Evolutionary conservation across 140 eudicot species (phyloP).

Genomic region (Cichorium intybus): DNA sequence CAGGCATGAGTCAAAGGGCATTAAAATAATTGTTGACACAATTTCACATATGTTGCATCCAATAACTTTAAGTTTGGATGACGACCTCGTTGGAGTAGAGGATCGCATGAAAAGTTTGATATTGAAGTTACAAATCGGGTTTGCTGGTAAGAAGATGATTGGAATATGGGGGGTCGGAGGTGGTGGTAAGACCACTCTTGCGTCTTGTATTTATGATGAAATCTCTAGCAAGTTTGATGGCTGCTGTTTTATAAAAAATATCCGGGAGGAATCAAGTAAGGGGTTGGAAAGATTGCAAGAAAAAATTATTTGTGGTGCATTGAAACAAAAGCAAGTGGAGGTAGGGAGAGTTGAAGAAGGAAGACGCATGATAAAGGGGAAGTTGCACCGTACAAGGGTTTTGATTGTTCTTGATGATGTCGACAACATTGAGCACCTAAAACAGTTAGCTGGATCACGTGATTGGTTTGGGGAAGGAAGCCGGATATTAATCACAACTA

Average conservation of each 20-base stretch:
- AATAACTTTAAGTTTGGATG: neutral
- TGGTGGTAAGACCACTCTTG: neutral
- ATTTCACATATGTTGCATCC: neutral
- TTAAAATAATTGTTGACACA: neutral
- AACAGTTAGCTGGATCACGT: neutral
- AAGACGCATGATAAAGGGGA: neutral
- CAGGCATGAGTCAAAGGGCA: neutral
- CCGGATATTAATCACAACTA: neutral
- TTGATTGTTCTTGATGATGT: neutral
- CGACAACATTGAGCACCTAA: neutral
- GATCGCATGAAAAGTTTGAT: neutral
- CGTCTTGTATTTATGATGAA: neutral
- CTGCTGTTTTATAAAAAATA: neutral
- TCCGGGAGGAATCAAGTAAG: neutral
- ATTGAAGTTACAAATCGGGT: neutral
- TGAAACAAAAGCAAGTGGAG: neutral
- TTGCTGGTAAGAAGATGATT: neutral
- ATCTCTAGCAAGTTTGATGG: neutral
- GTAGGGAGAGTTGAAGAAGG: neutral
- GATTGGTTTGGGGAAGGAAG: neutral
- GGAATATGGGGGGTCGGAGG: neutral
- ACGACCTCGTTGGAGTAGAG: neutral
- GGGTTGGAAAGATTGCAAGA: neutral
- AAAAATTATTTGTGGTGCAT: neutral
- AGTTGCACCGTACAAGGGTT: neutral